Evolutionary conservation across 306 rosid genomes (phyloP), one percentile per base, ranked within the genome.

Genomic region (Urtica urens): DNA sequence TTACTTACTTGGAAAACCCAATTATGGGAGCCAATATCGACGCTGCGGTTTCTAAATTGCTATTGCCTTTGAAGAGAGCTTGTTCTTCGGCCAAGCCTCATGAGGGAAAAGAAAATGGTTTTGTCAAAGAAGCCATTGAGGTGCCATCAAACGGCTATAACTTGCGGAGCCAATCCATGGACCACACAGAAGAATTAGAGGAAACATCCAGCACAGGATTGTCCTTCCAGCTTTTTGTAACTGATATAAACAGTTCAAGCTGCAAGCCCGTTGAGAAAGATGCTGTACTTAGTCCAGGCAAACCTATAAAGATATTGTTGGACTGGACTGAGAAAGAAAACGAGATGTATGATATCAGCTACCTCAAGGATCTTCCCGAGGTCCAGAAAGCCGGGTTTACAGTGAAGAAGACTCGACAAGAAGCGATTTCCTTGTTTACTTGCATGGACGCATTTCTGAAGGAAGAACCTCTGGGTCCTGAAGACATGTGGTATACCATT

Each of bases 381-480:
- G 94, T 86, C 28, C 78, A 69, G 53, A 83, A 79, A 73, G 63
- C 87, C 45, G 83, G 85, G 35, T 73, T 69, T 73, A 67, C 74
- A 15, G 87, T 69, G 46, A 92, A 86, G 71, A 92, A 85, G 76
- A 92, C 96, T 55, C 68, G 67, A 60, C 99, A 73, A 72, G 99
- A 92, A 69, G 83, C 99, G 31, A 74, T 82, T 51, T 92, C 99
- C 62, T 79, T 92, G 63, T 92, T 92, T 73, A 77, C 94, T 35
- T 85, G 99, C 86, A 69, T 92, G 79, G 99, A 92, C 65, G 94
- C 96, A 16, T 92, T 92, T 78, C 63, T 92, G 64, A 85, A 82
- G 31, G 96, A 86, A 79, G 99, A 92, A 68, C 99, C 99, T 79
- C 63, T 92, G 28, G 96, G 99, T 26, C 96, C 96, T 19, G 94